These are phyloP conservation scores for Alloascoidea hylecoeti DNA, from an alignment of 805 yeast species.

Conservation along the genomic window DNA sequence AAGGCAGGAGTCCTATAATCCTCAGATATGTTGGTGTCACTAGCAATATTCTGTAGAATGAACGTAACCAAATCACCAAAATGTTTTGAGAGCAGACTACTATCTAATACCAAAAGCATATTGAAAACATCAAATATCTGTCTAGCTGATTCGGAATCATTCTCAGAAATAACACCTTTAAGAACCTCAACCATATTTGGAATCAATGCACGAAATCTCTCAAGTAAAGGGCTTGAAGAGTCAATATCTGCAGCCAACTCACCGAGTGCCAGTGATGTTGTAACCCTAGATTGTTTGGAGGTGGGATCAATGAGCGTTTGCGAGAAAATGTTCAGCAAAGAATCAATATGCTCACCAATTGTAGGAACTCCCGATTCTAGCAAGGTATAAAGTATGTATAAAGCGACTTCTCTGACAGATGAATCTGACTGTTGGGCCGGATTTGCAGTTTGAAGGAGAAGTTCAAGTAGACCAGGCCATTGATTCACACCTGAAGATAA, in stretches of 20 bases:
- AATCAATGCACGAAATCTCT: slow-evolving; percentile 46
- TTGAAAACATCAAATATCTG: slow-evolving; percentile 76
- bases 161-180: slow-evolving; percentile 53
- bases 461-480: slow-evolving; percentile 72
- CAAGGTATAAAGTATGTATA: slow-evolving; percentile 63
- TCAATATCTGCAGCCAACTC: slow-evolving; percentile 29
- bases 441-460: slow-evolving; percentile 53
- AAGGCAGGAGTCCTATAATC: slow-evolving; percentile 76
- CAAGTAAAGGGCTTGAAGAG: slow-evolving; percentile 40
- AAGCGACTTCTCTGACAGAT: slow-evolving; percentile 59
- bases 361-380: slow-evolving; percentile 55
- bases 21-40: slow-evolving; percentile 50
- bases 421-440: slow-evolving; percentile 33
- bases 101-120: slow-evolving; percentile 62
- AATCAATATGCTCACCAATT: slow-evolving; percentile 41
- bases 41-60: slow-evolving; percentile 56
- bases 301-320: slow-evolving; percentile 45
- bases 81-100: slow-evolving; percentile 65
- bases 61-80: slow-evolving; percentile 55
- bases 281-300: slow-evolving; percentile 64
- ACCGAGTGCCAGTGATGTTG: slow-evolving; percentile 71
- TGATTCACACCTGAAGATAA: slow-evolving; percentile 36
- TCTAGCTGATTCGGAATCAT: slow-evolving; percentile 60
- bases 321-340: slow-evolving; percentile 59
- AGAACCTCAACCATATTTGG: slow-evolving; percentile 76